Conservation (phyloP, 257 asterid genomes). For the Plantago elongata region DNA sequence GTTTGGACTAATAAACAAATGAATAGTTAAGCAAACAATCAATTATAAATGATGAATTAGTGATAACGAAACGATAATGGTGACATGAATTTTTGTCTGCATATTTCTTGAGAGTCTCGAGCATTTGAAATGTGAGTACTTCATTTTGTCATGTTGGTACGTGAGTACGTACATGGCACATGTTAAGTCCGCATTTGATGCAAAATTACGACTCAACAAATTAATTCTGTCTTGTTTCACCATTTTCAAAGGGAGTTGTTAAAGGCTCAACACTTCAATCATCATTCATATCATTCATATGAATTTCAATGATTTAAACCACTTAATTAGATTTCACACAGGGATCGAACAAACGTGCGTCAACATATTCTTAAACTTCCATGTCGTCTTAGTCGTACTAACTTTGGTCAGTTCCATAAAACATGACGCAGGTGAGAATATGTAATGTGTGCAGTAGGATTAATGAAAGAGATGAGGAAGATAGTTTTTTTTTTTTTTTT, state of each 20-base stretch:
- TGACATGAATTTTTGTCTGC: constrained; percentile 37
- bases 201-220: constrained; percentile 24
- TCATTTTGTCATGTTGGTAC: not conserved
- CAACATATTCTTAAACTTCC: no score
- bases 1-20: constrained; percentile 18
- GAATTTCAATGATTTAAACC: no score
- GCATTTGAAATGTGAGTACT: constrained; percentile 31
- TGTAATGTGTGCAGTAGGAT: no score
- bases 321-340: no score
- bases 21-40: not conserved
- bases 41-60: constrained; percentile 1
- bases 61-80: constrained; percentile 27
- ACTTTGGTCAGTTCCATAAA: not conserved
- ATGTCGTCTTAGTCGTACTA: not conserved
- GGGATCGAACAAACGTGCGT: no score
- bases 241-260: constrained; percentile 81
- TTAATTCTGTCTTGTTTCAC: constrained; percentile 49
- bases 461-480: no score
- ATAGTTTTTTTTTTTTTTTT: no score
- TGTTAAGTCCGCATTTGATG: constrained; percentile 64
- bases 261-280: constrained; percentile 11
- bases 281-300: constrained; percentile 6
- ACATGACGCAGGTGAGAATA: no score
- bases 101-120: constrained; percentile 65
- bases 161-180: constrained; percentile 44